Base-by-base conservation (phyloP, 75 land plant genomes). In the Pinus tabuliformis region DNA sequence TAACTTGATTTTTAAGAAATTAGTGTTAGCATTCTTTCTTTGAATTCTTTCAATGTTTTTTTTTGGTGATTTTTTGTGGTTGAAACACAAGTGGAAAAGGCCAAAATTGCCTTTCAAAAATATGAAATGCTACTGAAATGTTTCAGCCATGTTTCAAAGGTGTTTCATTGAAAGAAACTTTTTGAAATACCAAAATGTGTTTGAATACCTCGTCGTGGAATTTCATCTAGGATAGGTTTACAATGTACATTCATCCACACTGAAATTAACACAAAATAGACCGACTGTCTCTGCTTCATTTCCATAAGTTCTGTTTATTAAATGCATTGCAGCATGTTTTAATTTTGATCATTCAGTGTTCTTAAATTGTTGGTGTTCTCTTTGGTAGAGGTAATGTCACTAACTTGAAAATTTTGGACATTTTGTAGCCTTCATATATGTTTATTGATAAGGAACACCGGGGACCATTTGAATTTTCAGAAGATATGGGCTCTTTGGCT, bases 351-450 rank as follows among this genome's bases (percentile, higher is more conserved):
- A 17, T 73, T 60, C 65, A 5, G 2, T 59, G 65, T 9, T 18
- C 8, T 75, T n/a, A 36, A 21, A 15, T 22, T 59, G 30, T 22
- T 39, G 75, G 56, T 75, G 11, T 42, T 8, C n/a, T 37, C n/a
- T 39, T 28, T 68, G n/a, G 22, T 68, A 6, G 71, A 3, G 14
- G 20, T 68, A 42, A n/a, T 42, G 49, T 42, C 49, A n/a, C 52
- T 68, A 68, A 78, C 56, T 17, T 73, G 52, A 22, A 72, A 30
- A 30, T 33, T 17, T 54, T 81, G 14, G 18, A 49, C n/a, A 26
- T 6, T 72, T 76, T 93, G 87, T 91, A 96, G 95, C 99, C 99
- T 24, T 92, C 99, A 5, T 97, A 95, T 80, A 92, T 97, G 99
- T 97, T 97, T 70, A 88, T 92, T 39, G 99, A 97, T 75, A 94